A percentile compares a stretch with the other conserved stretches of the same genome.
Evolutionary conservation across 139 green algal species (phyloP).

Genomic region (Closterium sp.): DNA sequence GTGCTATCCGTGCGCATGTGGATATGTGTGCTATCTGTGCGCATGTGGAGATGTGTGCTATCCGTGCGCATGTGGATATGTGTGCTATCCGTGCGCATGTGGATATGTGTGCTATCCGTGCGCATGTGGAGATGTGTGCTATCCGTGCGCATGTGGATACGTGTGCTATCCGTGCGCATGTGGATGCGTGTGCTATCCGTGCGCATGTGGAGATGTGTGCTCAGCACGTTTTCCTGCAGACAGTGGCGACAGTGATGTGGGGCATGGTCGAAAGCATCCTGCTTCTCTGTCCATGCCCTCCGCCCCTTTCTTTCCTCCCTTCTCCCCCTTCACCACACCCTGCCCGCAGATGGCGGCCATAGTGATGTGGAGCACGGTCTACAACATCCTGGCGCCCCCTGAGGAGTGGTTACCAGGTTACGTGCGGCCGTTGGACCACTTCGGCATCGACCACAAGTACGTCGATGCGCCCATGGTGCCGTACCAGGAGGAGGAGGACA

Average conservation of each 20-base stretch:
- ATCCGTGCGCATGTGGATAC: too few relatives aligned
- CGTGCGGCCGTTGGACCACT: background rate
- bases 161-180: too few relatives aligned
- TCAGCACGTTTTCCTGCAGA: too few relatives aligned
- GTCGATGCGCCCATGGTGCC: background rate
- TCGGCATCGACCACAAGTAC: conserved; percentile 11
- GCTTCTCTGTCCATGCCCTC: too few relatives aligned
- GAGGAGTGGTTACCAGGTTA: conserved; percentile 35
- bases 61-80: too few relatives aligned
- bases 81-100: too few relatives aligned
- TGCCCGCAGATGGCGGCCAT: conserved; percentile 40
- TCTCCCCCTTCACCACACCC: too few relatives aligned
- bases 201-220: background rate
- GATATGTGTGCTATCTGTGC: too few relatives aligned
- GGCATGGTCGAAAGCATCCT: conserved; percentile 23
- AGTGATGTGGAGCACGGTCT: conserved; percentile 35
- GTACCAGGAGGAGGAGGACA: background rate
- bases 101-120: too few relatives aligned
- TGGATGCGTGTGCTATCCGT: background rate
- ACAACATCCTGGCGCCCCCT: conserved; percentile 31
- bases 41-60: too few relatives aligned
- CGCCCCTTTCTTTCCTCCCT: too few relatives aligned
- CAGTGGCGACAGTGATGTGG: conserved; percentile 38
- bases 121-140: background rate
- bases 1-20: too few relatives aligned